Percentiles rank a stretch among this genome's conserved stretches.
Evolutionary conservation across 1,284 basidiomycete species (phyloP).

Genomic region (Tetrapyrgos nigripes): DNA sequence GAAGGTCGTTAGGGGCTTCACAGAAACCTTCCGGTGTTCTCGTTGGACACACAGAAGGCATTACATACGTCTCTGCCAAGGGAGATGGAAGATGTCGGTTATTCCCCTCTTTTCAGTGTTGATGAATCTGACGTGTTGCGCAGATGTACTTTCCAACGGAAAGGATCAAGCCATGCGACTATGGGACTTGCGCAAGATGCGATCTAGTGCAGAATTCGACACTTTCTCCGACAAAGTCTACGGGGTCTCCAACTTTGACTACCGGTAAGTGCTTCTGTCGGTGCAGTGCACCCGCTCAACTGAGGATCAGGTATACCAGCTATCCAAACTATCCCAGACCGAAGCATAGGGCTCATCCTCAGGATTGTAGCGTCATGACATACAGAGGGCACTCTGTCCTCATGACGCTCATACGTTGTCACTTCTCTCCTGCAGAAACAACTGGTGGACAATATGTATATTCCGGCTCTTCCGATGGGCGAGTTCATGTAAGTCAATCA

Average conservation of each 20-base stretch:
- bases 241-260: slow-evolving; percentile 79
- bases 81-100: slow-evolving; percentile 93
- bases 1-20: slow-evolving; percentile 83
- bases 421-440: slow-evolving; percentile 92
- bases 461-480: slow-evolving; percentile 87
- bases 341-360: slow-evolving; percentile 64
- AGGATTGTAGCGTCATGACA: slow-evolving; percentile 95
- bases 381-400: slow-evolving; percentile 94
- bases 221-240: slow-evolving; percentile 57
- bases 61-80: slow-evolving; percentile 88
- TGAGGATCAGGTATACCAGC: slow-evolving; percentile 39
- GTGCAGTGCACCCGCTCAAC: slow-evolving; percentile 12
- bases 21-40: slow-evolving; percentile 91
- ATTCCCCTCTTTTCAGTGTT: slow-evolving; percentile 88
- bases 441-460: slow-evolving; percentile 96
- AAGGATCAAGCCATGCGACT: slow-evolving; percentile 94
- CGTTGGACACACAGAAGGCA: slow-evolving; percentile 94
- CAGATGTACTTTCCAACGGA: slow-evolving; percentile 96
- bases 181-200: slow-evolving; percentile 97
- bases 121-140: slow-evolving; percentile 84
- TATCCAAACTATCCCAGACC: slow-evolving; percentile 74
- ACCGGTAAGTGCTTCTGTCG: slow-evolving; percentile 58
- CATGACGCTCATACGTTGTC: slow-evolving; percentile 92
- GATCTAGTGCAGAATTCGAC: slow-evolving; percentile 74
- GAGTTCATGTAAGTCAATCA: slow-evolving; percentile 68